Evolutionary conservation across 805 yeast genomes (phyloP).

Genomic region (Candida incommunis): DNA sequence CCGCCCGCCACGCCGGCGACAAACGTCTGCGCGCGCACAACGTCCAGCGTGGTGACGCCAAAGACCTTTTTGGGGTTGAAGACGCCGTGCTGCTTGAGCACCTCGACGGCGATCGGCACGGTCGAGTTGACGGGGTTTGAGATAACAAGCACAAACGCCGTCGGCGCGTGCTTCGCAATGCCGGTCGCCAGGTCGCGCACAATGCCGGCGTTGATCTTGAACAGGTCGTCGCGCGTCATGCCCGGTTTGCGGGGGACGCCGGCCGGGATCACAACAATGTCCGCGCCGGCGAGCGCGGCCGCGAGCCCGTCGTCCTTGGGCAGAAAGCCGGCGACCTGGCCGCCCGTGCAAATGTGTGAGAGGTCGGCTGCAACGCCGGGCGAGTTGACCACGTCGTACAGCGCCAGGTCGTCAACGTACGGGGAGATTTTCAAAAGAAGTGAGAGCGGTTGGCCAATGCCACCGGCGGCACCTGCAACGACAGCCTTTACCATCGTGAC

Average conservation of each 20-base stretch:
- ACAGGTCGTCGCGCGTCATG: conserved; percentile 83
- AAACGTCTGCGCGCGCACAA: conserved; percentile 78
- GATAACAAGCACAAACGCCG: conserved; percentile 66
- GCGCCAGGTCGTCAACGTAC: conserved; percentile 48
- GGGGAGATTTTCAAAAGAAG: conserved; percentile 61
- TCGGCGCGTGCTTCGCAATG: conserved; percentile 56
- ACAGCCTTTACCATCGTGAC: conserved; percentile 24
- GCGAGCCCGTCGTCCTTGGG: conserved; percentile 53
- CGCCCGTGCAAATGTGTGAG: conserved; percentile 64
- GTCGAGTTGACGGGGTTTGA: conserved; percentile 93
- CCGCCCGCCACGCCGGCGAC: conserved; percentile 38
- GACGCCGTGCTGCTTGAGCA: conserved; percentile 50
- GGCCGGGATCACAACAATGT: conserved; percentile 81
- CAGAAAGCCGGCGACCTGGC: conserved; percentile 43
- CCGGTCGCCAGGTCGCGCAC: conserved; percentile 61
- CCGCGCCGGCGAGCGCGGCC: conserved; percentile 62
- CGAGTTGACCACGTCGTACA: conserved; percentile 72
- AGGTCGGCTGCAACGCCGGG: conserved; percentile 86
- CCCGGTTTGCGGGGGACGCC: conserved; percentile 93
- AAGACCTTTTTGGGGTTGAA: conserved; percentile 61
- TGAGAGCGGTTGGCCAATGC: conserved; percentile 88
- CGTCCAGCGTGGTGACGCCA: conserved; percentile 83
- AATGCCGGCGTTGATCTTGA: conserved; percentile 72
- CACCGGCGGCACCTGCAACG: conserved; percentile 86
- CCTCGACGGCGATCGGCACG: conserved; percentile 78